phyloP scores from a whole-genome alignment of 305 asterid species.

The Plantago lanceolata region DNA sequence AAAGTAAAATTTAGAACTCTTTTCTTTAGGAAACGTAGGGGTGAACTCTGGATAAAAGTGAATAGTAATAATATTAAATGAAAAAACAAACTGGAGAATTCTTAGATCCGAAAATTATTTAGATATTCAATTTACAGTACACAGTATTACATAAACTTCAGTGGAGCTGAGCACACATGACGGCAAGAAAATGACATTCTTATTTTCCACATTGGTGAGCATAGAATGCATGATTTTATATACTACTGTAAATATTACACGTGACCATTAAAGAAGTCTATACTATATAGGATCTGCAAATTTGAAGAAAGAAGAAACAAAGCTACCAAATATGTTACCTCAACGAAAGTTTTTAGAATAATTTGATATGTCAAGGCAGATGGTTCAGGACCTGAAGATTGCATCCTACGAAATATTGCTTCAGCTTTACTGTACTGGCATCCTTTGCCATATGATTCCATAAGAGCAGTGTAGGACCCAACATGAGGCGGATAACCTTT shows the following conservation, averaged over 20 bases:
- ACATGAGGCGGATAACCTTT: constrained; percentile 77
- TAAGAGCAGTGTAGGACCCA: constrained; percentile 82
- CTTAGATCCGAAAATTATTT: no score
- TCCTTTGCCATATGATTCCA: constrained; percentile 94
- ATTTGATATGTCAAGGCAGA: constrained; percentile 94
- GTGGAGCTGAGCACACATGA: no score
- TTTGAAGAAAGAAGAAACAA: constrained; percentile 2
- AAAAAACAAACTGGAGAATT: no score
- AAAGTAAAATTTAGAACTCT: no score
- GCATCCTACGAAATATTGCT: constrained; percentile 86
- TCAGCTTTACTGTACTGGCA: constrained; percentile 79
- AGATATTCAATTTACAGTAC: no score
- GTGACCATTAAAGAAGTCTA: neutral
- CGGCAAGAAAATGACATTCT: no score
- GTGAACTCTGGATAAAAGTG: no score
- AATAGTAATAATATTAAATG: no score
- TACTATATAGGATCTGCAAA: neutral
- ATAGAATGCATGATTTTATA: no score
- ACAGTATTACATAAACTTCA: no score
- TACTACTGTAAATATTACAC: neutral
- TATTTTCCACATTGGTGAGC: no score
- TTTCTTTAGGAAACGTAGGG: no score
- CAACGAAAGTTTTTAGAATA: constrained; percentile 72
- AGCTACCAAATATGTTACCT: constrained; percentile 43
- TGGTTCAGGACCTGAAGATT: constrained; percentile 87